Evolutionary conservation across 768 basidiomycete species (phyloP).

Genomic region (Tricholoma sp.): DNA sequence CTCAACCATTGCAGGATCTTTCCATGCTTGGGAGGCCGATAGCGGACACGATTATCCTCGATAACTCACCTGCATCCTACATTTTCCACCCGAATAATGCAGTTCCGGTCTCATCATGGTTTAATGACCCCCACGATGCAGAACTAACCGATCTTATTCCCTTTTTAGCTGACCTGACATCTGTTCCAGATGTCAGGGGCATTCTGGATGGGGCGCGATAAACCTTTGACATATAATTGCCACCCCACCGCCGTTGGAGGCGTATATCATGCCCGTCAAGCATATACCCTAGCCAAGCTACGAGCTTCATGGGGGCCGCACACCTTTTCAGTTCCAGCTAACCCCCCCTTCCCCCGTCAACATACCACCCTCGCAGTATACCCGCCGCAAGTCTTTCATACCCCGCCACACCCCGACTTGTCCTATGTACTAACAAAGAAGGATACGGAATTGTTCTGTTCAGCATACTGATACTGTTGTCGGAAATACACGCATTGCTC

Average conservation of each 20-base stretch:
- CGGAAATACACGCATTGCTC: conserved; percentile 2
- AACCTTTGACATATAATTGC: background rate
- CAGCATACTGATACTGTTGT: background rate
- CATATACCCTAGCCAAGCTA: background rate
- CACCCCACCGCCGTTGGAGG: background rate
- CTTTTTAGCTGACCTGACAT: conserved; percentile 82
- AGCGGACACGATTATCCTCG: conserved; percentile 91
- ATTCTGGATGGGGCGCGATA: conserved; percentile 81
- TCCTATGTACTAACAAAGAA: conserved; percentile 1
- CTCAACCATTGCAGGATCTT: conserved; percentile 58
- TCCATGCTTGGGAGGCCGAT: conserved; percentile 96
- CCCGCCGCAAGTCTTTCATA: conserved; percentile 12
- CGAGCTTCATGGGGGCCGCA: background rate
- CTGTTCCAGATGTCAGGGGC: conserved; percentile 85
- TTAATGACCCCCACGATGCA: conserved; percentile 97
- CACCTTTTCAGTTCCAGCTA: background rate
- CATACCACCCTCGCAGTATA: conserved; percentile 7
- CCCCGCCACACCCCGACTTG: conserved; percentile 8
- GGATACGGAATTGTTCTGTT: conserved; percentile 3
- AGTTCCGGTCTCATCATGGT: conserved; percentile 98
- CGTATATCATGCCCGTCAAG: background rate
- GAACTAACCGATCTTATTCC: conserved; percentile 94
- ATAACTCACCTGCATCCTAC: conserved; percentile 98
- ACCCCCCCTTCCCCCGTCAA: background rate
- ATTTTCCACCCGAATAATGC: conserved; percentile 99